Evolutionary conservation across 2,329 filamentous ascomycete genomes (phyloP), one percentile per base, ranked within the genome.

Genomic region (Botryotinia narcissicola): DNA sequence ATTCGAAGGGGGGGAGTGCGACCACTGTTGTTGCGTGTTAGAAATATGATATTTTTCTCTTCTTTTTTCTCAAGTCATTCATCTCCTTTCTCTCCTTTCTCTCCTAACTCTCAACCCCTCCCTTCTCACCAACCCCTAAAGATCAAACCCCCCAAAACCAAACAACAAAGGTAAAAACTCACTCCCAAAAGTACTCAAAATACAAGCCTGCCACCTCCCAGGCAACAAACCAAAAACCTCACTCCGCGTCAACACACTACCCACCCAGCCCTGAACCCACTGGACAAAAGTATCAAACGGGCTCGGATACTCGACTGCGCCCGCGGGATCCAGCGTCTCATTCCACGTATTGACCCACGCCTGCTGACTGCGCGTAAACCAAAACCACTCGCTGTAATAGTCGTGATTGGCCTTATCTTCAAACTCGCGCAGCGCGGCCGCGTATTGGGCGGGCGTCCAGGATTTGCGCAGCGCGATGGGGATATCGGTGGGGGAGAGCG

Each of bases 321-420:
- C 80, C 1, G 74, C 75, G 14, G 75, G 42, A 61, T 84, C 81
- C 3, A 77, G 73, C 12, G 81, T 81, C 37, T 79, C 80, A 72
- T 85, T 82, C 84, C 84, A 86, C 37, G 82, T 84, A 75, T 86
- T 85, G 29, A 86, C 82, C 84, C 84, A 86, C 7, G 82, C 81
- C 60, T 83, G 80, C 68, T 83, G 80, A 32, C 83, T 82, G 72
- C 84, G 85, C 0, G 85, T 82, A 74, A 86, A 86, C 85, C 85
- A 87, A 76, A 86, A 86, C 84, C 84, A 86, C 75, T 87, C 85
- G 35, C 80, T 78, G 72, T 86, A 86, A 74, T 84, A 86, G 67
- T 83, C 81, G 44, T 83, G 81, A 0, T 77, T 77, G 22, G 83
- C 83, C 4, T 81, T 79, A 2, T 78, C 74, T 73, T 84, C 81